phyloP scores from a whole-genome alignment of 805 yeast species.

The Allodekkera sacchari region DNA sequence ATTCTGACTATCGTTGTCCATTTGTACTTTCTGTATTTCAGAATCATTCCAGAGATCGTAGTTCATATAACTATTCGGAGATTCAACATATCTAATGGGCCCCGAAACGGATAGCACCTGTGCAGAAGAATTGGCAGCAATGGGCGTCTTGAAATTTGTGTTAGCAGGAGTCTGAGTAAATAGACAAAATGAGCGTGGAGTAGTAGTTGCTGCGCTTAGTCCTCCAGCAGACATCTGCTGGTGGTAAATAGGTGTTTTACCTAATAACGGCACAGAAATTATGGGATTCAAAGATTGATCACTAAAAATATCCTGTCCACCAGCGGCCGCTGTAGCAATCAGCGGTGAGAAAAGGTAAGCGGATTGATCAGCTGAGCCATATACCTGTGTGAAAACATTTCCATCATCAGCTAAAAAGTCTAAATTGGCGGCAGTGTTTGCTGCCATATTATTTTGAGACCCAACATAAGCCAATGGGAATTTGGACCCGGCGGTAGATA shows the following conservation, averaged over 20 bases:
- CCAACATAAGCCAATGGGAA: too few species aligned
- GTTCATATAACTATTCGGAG: conserved; percentile 1
- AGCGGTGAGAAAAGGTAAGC: neutral
- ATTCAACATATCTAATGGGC: neutral
- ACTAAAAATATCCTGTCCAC: neutral
- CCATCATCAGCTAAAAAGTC: too few species aligned
- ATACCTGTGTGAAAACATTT: neutral
- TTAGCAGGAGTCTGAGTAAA: neutral
- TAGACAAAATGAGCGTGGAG: conserved; percentile 1
- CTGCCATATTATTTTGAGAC: too few species aligned
- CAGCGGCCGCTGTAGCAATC: neutral
- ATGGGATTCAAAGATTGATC: conserved; percentile 1
- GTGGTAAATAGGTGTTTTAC: too few species aligned
- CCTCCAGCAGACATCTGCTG: neutral
- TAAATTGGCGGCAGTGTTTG: too few species aligned
- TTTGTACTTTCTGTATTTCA: neutral
- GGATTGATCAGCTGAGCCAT: neutral
- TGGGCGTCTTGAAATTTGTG: neutral
- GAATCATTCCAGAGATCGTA: neutral
- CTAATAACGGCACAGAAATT: too few species aligned
- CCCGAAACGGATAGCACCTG: too few species aligned
- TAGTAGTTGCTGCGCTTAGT: neutral
- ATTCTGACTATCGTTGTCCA: neutral
- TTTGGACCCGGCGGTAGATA: too few species aligned
- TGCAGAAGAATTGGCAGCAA: neutral